Base-by-base conservation (phyloP, 331 rosid genomes). In the Pyracantha coccinea region DNA sequence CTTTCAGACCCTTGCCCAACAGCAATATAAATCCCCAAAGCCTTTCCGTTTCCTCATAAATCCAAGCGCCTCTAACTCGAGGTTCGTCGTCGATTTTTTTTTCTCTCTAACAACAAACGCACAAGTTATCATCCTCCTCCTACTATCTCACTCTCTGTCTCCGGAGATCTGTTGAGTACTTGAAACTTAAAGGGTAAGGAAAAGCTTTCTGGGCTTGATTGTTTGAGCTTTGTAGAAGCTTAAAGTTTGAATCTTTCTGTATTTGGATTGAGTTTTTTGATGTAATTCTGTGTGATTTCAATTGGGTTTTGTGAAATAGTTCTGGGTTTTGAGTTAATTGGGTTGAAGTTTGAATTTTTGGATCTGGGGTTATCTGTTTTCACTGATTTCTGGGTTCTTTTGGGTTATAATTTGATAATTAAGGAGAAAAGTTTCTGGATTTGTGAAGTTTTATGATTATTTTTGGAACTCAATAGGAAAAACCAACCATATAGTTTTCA, bases 271-370 rank as follows among this genome's bases (percentile, higher is more conserved):
- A 63, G 2, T 68, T 71, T 74, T 55, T 0, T 72, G 53, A 4
- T 76, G 25, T 61, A 7, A 27, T 62, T 74, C 0, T 64, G 32
- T 71, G 44, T 68, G 59, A 38, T 65, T 10, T 41, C 19, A 62
- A 69, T 57, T 32, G 77, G 75, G 77, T 57, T 70, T 63, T 3
- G 35, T 65, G 25, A 10, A 21, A 8, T 16, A 59, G 28, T 79
- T 68, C 14, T 21, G 74, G 58, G 72, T 32, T 58, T 69, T 12
- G 53, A 41, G 67, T 62, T 23, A 23, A 76, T 83, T 31, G 14
- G 76, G 21, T 74, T 71, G 5, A 69, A 85, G 82, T 77, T 85
- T 75, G 69, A 44, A 50, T 45, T 55, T 81, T 73, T 69, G 45
- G 32, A 65, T 70, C 54, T 73, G 74, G 72, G 63, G 11, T 32